Conservation (phyloP, 2,329 filamentous ascomycete species). For the Trichoderma arundinaceum region DNA sequence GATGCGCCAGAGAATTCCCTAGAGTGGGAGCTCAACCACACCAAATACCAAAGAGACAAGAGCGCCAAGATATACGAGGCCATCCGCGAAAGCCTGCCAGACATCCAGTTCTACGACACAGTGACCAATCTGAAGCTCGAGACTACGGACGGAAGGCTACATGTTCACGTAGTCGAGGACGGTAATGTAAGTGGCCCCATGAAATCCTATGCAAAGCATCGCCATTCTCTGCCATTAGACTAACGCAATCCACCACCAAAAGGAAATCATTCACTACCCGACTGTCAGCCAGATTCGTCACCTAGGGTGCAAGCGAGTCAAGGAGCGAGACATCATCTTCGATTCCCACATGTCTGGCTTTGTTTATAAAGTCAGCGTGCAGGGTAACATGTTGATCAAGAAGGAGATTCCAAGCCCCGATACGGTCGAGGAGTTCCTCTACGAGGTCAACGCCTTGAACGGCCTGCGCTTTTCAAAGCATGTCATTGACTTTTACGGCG, state of each 20-base stretch:
- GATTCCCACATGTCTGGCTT: conserved; percentile 95
- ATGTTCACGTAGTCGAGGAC: conserved; percentile 98
- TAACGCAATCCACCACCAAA: too few relatives aligned
- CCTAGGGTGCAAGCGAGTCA: conserved; percentile 67
- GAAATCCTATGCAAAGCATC: too few relatives aligned
- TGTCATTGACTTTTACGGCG: conserved; percentile 85
- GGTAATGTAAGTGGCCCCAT: conserved; percentile 65
- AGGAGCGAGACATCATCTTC: conserved; percentile 79
- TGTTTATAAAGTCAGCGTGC: conserved; percentile 86
- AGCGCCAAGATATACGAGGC: conserved; percentile 92
- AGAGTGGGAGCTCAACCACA: conserved; percentile 78
- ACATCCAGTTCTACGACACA: conserved; percentile 94
- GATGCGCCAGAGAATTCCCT: conserved; percentile 79
- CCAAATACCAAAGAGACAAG: conserved; percentile 88
- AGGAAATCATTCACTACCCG: conserved; percentile 90
- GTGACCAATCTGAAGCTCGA: conserved; percentile 95
- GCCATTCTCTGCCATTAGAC: too few relatives aligned
- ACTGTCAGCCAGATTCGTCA: conserved; percentile 74
- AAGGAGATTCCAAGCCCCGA: conserved; percentile 98
- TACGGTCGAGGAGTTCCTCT: conserved; percentile 93
- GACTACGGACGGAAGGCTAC: conserved; percentile 83
- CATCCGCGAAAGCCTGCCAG: conserved; percentile 86
- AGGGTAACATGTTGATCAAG: conserved; percentile 78
- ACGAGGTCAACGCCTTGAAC: conserved; percentile 95
- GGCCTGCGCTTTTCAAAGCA: conserved; percentile 72